Percentiles rank a stretch among this genome's conserved stretches.
Conservation (phyloP, 139 green algal species). For the Coelastrella sp. region DNA sequence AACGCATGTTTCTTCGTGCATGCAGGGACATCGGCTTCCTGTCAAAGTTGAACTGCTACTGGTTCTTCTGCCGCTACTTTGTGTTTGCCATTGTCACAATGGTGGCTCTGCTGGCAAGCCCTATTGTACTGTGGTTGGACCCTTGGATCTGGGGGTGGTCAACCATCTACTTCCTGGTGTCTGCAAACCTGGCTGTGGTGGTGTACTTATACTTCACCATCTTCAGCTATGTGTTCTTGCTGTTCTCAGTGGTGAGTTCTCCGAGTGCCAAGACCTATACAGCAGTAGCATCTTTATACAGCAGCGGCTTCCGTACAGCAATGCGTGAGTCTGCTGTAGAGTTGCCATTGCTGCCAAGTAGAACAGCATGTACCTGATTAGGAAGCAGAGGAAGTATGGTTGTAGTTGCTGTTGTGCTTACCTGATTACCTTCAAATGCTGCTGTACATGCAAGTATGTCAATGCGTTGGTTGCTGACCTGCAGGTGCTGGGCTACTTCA, state of each 20-base stretch:
- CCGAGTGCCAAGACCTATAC: too few relatives aligned
- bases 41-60: slow-evolving; percentile 70
- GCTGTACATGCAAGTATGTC: background rate
- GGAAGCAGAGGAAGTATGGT: too few relatives aligned
- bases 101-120: slow-evolving; percentile 42
- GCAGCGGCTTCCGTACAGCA: too few relatives aligned
- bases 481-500: slow-evolving; percentile 67
- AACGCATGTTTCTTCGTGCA: background rate
- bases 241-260: slow-evolving; percentile 61
- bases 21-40: slow-evolving; percentile 55
- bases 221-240: slow-evolving; percentile 66
- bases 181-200: slow-evolving; percentile 52
- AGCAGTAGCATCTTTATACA: too few relatives aligned
- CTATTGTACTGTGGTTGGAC: slow-evolving; percentile 53
- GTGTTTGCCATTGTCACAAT: slow-evolving; percentile 53
- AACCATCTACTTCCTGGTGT: slow-evolving; percentile 56
- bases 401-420: background rate
- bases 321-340: background rate
- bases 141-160: slow-evolving; percentile 51
- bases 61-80: slow-evolving; percentile 69
- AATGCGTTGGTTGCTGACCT: background rate
- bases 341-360: too few relatives aligned
- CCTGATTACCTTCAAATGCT: background rate
- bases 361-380: too few relatives aligned
- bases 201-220: slow-evolving; percentile 71